A percentile compares a stretch with the other conserved stretches of the same genome.
These are phyloP conservation scores for Ruellia speciosa DNA, from an alignment of 305 asterid genomes.

Conservation along the genomic window DNA sequence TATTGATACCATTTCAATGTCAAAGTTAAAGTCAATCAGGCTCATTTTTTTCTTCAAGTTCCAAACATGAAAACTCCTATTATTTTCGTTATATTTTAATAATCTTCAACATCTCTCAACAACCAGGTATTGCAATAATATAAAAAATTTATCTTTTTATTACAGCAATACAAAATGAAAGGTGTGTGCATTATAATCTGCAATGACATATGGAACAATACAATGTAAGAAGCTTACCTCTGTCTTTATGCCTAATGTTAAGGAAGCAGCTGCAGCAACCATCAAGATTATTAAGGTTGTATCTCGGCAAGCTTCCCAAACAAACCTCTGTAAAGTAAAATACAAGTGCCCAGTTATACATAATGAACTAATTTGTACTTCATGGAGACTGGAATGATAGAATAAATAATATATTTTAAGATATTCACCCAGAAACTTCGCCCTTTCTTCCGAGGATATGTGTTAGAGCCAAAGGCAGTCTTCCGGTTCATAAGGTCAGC, in stretches of 20 bases:
- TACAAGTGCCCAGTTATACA: slow-evolving; percentile 14
- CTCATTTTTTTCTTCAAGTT: no score
- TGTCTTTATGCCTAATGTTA: slow-evolving; percentile 91
- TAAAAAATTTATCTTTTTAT: no score
- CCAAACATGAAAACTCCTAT: no score
- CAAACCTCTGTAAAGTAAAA: slow-evolving; percentile 45
- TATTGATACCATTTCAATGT: no score
- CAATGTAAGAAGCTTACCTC: slow-evolving; percentile 45
- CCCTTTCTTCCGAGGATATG: slow-evolving; percentile 92
- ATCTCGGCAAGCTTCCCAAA: slow-evolving; percentile 92
- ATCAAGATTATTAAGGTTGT: slow-evolving; percentile 85
- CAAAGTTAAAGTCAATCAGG: no score
- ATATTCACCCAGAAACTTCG: slow-evolving; percentile 57
- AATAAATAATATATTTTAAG: slow-evolving; percentile 9
- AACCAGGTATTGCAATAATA: no score
- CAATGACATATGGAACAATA: no score
- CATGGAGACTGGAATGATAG: background rate
- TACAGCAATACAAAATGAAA: no score
- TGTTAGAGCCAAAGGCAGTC: slow-evolving; percentile 78
- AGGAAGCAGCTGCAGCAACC: slow-evolving; percentile 98
- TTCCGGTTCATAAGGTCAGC: slow-evolving; percentile 46
- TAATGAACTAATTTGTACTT: slow-evolving; percentile 3
- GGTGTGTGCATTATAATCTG: no score
- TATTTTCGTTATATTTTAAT: no score
- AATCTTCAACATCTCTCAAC: no score